A percentile compares a stretch with the other conserved stretches of the same genome.
phyloP scores from a whole-genome alignment of 129 eudicot genomes.

The Glebionis coronaria region DNA sequence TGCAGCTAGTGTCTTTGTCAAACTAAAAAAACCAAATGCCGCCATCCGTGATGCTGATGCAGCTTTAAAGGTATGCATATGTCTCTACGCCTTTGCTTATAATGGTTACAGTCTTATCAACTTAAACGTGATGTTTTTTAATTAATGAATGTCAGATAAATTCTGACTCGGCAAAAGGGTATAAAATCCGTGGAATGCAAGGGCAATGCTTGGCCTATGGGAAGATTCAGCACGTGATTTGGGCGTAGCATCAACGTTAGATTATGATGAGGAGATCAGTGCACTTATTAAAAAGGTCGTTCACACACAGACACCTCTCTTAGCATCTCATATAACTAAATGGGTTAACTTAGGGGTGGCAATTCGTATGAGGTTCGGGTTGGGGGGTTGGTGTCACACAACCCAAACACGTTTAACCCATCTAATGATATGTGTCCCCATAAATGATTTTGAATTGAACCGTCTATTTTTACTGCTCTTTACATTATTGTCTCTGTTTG shows the following conservation, averaged over 20 bases:
- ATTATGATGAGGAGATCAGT: conserved; percentile 75
- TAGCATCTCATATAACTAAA: background rate
- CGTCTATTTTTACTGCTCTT: background rate
- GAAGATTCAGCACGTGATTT: conserved; percentile 83
- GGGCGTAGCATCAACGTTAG: conserved; percentile 64
- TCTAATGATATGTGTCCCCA: too few relatives aligned
- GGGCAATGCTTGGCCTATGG: conserved; percentile 88
- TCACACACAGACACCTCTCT: background rate
- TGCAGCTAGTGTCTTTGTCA: conserved; percentile 68
- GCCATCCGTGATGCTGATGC: conserved; percentile 93
- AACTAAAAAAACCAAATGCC: conserved; percentile 84
- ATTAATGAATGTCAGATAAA: conserved; percentile 42
- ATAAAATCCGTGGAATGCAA: conserved; percentile 76
- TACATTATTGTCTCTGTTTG: conserved; percentile 15
- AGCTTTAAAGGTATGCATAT: conserved; percentile 63
- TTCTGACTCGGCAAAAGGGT: conserved; percentile 85
- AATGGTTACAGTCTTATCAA: conserved; percentile 2
- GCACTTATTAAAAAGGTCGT: conserved; percentile 55
- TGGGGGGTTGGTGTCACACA: too few relatives aligned
- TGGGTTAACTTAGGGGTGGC: background rate
- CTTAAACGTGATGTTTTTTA: background rate
- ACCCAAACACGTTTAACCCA: too few relatives aligned
- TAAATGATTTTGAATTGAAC: background rate
- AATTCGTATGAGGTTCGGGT: too few relatives aligned
- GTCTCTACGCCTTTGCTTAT: conserved; percentile 12